A percentile compares a stretch with the other conserved stretches of the same genome.
phyloP scores from a whole-genome alignment of 352 stramenopile genomes.

The Phytopythium sindhum region DNA sequence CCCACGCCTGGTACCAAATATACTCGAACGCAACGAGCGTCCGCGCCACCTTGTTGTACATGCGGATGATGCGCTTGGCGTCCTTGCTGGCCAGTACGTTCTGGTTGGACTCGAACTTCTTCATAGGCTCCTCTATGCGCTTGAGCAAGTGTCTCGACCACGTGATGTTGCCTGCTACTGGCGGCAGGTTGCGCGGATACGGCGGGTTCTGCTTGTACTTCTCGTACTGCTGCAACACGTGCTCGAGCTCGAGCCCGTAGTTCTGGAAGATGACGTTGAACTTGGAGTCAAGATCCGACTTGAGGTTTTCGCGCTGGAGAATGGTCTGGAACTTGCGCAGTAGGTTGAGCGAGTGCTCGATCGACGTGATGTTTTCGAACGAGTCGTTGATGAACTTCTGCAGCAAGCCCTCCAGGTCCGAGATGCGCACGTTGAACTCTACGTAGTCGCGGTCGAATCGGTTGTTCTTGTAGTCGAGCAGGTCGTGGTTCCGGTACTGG shows the following conservation, averaged over 20 bases:
- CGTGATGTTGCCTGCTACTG: slow-evolving; percentile 97
- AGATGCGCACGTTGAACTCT: slow-evolving; percentile 95
- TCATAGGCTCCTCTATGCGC: slow-evolving; percentile 99
- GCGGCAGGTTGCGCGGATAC: slow-evolving; percentile 95
- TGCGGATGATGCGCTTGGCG: slow-evolving; percentile 97
- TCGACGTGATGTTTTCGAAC: slow-evolving; percentile 98
- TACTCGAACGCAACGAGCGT: slow-evolving; percentile 99
- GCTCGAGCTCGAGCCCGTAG: slow-evolving; percentile 97
- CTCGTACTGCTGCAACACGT: slow-evolving; percentile 98
- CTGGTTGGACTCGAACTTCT: slow-evolving; percentile 98
- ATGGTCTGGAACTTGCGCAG: slow-evolving; percentile 98
- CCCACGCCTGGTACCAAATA: slow-evolving; percentile 99
- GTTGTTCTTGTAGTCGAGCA: slow-evolving; percentile 99
- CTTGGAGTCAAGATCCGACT: slow-evolving; percentile 97
- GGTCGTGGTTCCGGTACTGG: slow-evolving; percentile 94
- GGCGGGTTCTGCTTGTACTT: slow-evolving; percentile 98
- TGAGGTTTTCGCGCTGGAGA: slow-evolving; percentile 97
- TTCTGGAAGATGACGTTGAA: slow-evolving; percentile 99
- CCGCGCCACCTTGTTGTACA: slow-evolving; percentile 99
- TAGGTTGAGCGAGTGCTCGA: slow-evolving; percentile 96
- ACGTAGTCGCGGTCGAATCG: slow-evolving; percentile 97
- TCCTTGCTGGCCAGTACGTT: slow-evolving; percentile 97
- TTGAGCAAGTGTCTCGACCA: slow-evolving; percentile 97
- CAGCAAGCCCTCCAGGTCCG: slow-evolving; percentile 94
- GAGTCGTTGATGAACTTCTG: slow-evolving; percentile 99